Evolutionary conservation across 1,139 yeast genomes (phyloP), one percentile per base, ranked within the genome.

Genomic region (Ashbya aceris): DNA sequence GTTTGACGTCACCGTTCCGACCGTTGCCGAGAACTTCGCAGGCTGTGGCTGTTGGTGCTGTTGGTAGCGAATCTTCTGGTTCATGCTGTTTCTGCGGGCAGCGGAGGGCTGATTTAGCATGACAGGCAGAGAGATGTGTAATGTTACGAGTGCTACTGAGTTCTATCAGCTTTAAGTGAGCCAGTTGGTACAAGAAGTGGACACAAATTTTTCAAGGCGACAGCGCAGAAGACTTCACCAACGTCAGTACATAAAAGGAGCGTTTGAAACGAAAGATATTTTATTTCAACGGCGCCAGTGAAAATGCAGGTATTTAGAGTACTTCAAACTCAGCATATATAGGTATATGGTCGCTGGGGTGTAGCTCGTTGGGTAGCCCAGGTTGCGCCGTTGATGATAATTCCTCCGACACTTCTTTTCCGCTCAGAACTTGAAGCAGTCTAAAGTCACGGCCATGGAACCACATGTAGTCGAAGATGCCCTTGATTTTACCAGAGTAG

Each of bases 321-420:
- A 81, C 76, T 54, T 77, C 80, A 55, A 87, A 79, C 58, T 79
- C 80, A 13, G 87, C 73, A 37, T 85, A 77, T 46, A 89, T 68
- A 7, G 96, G 91, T 52, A 89, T 79, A 64, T 89, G 96, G 64
- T 89, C 97, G 38, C 95, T 84, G 23, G 97, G 96, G 66, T 82
- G 84, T 55, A 83, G 79, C 8, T 82, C 81, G 58, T 85, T 86
- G 5, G 98, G 98, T 61, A 91, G 75, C 1, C 97, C 98, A 55
- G 83, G 76, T 46, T 80, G 76, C 43, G 75, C 74, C 39, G 71
- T 66, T 2, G 29, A 28, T 4, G 41, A 40, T 29, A 80, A 68
- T 61, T 89, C 91, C 10, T 77, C 76, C 2, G 61, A 50, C 33
- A 74, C 74, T 59, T 86, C 96, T 36, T 83, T 76, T 46, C 81